Evolutionary conservation across 345 rosid genomes (phyloP), one percentile per base, ranked within the genome.

Genomic region (Toxicodendron radicans): DNA sequence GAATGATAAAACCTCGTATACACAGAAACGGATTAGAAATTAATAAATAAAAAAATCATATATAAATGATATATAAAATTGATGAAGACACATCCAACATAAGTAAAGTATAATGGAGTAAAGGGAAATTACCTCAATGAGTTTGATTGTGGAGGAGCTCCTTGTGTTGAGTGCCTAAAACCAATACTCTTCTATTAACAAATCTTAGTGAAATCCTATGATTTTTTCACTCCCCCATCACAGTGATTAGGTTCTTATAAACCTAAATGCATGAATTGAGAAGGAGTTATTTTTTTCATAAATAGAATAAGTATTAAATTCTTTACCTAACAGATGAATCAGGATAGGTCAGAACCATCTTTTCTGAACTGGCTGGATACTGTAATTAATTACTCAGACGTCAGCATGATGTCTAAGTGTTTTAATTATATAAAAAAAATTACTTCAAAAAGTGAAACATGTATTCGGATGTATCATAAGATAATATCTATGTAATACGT

Each of bases 251-350:
- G 24, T 10, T 45, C 24, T 58, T 27, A 45, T 5, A 58, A 45
- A 58, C 56, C 41, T 23, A 10, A 21, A 41, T 56, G 14, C 20
- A 27, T 70, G 53, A 38, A 18, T 3, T 13, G 14, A 21, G 24
- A 71, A 27, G 30, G 43, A 71, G 27, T 2, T 59, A 30, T 2
- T 5, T 46, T 46, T 27, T 12, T 21, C 0, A 23, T 16, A 58
- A 59, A 59, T 17, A 48, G 13, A 30, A 46, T 0, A 43, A 71
- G 46, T 5, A 71, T 59, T 71, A 46, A 59, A 46, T 71, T 58
- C 12, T 45, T 38, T 59, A 60, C 74, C 45, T 10, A 59, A 58
- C 27, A 27, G 59, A 48, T 59, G 12, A 59, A 71, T 59, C 57
- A 46, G 4, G 11, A 24, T 38, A 17, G 30, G 17, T 59, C n/a